Conservation (phyloP, 495 filamentous ascomycete genomes). For the Aspergillus conjunctus region DNA sequence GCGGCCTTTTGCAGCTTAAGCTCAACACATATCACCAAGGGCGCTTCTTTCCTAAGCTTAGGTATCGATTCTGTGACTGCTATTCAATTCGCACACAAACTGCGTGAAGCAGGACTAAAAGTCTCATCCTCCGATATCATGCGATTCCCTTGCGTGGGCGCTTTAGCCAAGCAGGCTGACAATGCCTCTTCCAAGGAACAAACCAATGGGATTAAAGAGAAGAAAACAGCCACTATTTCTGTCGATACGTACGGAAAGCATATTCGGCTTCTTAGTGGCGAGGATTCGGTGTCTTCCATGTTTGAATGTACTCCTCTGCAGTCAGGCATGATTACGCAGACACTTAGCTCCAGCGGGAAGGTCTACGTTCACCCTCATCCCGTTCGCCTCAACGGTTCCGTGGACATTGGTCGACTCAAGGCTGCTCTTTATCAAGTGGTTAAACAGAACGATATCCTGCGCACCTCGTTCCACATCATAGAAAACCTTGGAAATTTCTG, state of each 20-base stretch:
- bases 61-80: conserved; percentile 42
- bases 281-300: conserved; percentile 71
- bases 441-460: conserved; percentile 55
- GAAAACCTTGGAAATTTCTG: conserved; percentile 26
- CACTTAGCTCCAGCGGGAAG: conserved; percentile 48
- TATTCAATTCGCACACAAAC: conserved; percentile 33
- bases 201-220: conserved; percentile 14
- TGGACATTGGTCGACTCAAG: conserved; percentile 46
- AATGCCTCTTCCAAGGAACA: conserved; percentile 5
- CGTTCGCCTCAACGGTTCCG: conserved; percentile 46
- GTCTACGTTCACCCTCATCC: conserved; percentile 70
- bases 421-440: conserved; percentile 51
- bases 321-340: conserved; percentile 71
- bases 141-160: conserved; percentile 35
- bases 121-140: conserved; percentile 40
- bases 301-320: conserved; percentile 75
- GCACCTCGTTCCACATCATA: conserved; percentile 58
- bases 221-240: conserved; percentile 6
- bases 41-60: conserved; percentile 37
- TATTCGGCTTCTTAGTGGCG: conserved; percentile 17
- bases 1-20: conserved; percentile 25
- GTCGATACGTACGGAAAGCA: conserved; percentile 18
- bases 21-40: conserved; percentile 25
- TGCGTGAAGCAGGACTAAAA: conserved; percentile 29
- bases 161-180: conserved; percentile 29